Conservation (phyloP, 257 asterid genomes). For the Solanum corneliomulleri region DNA sequence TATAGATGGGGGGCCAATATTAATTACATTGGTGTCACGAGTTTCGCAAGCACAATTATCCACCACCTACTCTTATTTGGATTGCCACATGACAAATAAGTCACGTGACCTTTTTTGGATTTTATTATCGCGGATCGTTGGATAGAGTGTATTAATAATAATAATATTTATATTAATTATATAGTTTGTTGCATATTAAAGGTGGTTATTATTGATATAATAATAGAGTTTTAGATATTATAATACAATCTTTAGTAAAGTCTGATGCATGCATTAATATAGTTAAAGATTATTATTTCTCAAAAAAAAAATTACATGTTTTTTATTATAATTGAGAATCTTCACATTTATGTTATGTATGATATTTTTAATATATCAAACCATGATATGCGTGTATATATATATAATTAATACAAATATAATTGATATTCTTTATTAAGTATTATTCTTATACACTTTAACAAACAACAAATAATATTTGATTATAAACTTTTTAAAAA, state of each 20-base stretch:
- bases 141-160: background rate
- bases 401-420: too few relatives aligned
- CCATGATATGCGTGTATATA: rapidly evolving
- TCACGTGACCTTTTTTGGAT: background rate
- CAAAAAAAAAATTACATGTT: too few relatives aligned
- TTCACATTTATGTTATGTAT: too few relatives aligned
- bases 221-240: rapidly evolving
- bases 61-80: background rate
- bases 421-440: rapidly evolving
- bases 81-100: background rate
- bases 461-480: too few relatives aligned
- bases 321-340: rapidly evolving
- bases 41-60: background rate
- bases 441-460: too few relatives aligned
- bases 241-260: rapidly evolving
- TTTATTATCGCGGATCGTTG: rapidly evolving
- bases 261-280: rapidly evolving
- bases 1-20: background rate
- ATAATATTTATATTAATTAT: too few relatives aligned
- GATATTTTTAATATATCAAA: background rate
- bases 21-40: background rate
- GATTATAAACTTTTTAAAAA: too few relatives aligned
- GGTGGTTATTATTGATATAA: rapidly evolving
- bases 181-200: too few relatives aligned
- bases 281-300: too few relatives aligned